Percentiles rank a stretch among this genome's conserved stretches.
These are phyloP conservation scores for Pseudogymnoascus sp. DNA, from an alignment of 2,329 filamentous ascomycete species.

Conservation along the genomic window DNA sequence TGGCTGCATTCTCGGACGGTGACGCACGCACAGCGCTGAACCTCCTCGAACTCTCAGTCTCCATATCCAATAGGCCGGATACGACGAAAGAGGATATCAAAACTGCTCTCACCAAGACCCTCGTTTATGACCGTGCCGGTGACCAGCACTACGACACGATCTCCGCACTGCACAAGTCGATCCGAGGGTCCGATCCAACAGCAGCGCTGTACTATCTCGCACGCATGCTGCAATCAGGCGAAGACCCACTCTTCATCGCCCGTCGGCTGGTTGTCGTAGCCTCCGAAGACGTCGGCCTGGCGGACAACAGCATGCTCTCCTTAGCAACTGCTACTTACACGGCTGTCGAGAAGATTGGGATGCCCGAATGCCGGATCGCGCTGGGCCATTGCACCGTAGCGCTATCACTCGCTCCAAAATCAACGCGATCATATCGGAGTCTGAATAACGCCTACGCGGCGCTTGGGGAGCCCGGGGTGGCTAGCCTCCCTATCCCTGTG, in stretches of 20 bases:
- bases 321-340: constrained; percentile 81
- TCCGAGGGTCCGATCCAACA: constrained; percentile 78
- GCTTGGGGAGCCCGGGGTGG: constrained; percentile 74
- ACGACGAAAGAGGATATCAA: constrained; percentile 74
- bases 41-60: constrained; percentile 80
- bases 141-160: constrained; percentile 98
- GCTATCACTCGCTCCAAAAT: constrained; percentile 73
- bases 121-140: constrained; percentile 90
- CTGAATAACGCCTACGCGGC: constrained; percentile 73
- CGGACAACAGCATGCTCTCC: constrained; percentile 73
- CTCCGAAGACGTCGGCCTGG: constrained; percentile 85
- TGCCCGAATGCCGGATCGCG: constrained; percentile 90
- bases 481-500: constrained; percentile 70
- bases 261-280: constrained; percentile 91
- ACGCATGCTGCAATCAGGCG: constrained; percentile 89
- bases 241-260: constrained; percentile 88
- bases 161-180: constrained; percentile 91
- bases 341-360: constrained; percentile 84
- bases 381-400: constrained; percentile 82
- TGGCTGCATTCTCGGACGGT: constrained; percentile 81
- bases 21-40: constrained; percentile 91
- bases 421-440: constrained; percentile 74
- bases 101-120: constrained; percentile 73
- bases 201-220: constrained; percentile 90
- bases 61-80: constrained; percentile 54